Evolutionary conservation across 495 filamentous ascomycete genomes (phyloP).

Genomic region (Penicillium mononematosum): DNA sequence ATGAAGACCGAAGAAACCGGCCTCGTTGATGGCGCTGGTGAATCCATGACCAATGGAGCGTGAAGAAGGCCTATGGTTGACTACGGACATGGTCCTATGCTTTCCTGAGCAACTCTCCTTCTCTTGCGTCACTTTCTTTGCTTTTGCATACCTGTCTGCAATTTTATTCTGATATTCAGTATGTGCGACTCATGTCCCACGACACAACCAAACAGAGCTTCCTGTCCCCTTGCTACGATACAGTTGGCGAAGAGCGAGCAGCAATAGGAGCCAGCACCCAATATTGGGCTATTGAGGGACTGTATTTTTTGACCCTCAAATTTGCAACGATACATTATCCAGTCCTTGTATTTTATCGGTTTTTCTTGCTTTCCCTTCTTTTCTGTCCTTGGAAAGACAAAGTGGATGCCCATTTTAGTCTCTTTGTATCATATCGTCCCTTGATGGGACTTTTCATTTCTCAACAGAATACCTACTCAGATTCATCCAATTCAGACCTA

Average conservation of each 20-base stretch:
- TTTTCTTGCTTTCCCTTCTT: neutral
- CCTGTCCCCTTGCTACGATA: neutral
- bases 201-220: neutral
- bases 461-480: neutral
- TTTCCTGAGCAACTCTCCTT: slow-evolving; percentile 9
- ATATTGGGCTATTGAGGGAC: neutral
- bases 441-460: neutral
- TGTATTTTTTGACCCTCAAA: neutral
- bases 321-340: neutral
- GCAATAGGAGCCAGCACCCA: neutral
- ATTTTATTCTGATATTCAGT: slow-evolving; percentile 3
- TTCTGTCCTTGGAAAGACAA: neutral
- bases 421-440: slow-evolving; percentile 5
- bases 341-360: slow-evolving; percentile 4
- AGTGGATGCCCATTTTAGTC: neutral
- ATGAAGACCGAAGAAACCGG: slow-evolving; percentile 22
- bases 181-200: neutral
- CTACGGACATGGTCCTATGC: neutral
- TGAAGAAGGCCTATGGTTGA: neutral
- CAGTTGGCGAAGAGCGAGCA: neutral
- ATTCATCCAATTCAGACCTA: neutral
- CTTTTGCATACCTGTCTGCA: neutral
- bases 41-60: slow-evolving; percentile 39
- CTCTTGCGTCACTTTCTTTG: neutral
- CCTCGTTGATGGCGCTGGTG: slow-evolving; percentile 15